Conservation (phyloP, 805 yeast genomes). For the Candida nitratophila region DNA sequence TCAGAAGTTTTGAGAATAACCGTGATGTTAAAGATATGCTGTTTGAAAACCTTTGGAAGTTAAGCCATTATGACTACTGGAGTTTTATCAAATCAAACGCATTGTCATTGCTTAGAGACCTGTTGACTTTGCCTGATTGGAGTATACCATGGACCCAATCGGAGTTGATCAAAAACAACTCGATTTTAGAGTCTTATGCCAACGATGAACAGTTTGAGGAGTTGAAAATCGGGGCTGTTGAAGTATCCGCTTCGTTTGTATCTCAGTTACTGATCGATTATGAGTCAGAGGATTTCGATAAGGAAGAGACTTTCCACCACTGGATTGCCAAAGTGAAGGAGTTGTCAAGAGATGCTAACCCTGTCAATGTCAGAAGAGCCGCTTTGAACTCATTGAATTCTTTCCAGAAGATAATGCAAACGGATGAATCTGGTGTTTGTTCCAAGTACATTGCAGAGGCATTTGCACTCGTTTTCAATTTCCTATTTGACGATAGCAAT, state of each 20-base stretch:
- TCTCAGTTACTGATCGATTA: slow-evolving; percentile 4
- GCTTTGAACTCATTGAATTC: slow-evolving; percentile 36
- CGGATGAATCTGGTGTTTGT: slow-evolving; percentile 3
- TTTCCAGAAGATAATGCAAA: slow-evolving; percentile 8
- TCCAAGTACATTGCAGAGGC: slow-evolving; percentile 4
- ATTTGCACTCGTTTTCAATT: slow-evolving; percentile 24
- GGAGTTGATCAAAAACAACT: slow-evolving; percentile 13
- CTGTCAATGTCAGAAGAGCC: slow-evolving; percentile 38
- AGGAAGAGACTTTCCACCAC: slow-evolving; percentile 9
- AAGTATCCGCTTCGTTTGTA: slow-evolving; percentile 42
- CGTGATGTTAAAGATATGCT: background rate
- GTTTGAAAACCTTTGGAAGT: slow-evolving; percentile 15
- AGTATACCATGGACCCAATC: too few relatives aligned
- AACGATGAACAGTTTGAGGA: slow-evolving; percentile 34
- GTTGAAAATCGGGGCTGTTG: slow-evolving; percentile 40
- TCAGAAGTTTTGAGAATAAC: too few relatives aligned
- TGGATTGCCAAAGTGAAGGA: slow-evolving; percentile 24
- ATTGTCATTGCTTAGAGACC: slow-evolving; percentile 25
- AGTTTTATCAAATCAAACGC: slow-evolving; percentile 37
- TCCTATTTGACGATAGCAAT: slow-evolving; percentile 61
- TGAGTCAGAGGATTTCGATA: background rate
- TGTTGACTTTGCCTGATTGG: slow-evolving; percentile 6
- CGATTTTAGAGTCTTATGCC: slow-evolving; percentile 23
- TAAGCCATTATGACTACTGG: slow-evolving; percentile 27
- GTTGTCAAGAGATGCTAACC: slow-evolving; percentile 34